phyloP scores from a whole-genome alignment of 2,329 filamentous ascomycete species.

The Exophiala xenobiotica region DNA sequence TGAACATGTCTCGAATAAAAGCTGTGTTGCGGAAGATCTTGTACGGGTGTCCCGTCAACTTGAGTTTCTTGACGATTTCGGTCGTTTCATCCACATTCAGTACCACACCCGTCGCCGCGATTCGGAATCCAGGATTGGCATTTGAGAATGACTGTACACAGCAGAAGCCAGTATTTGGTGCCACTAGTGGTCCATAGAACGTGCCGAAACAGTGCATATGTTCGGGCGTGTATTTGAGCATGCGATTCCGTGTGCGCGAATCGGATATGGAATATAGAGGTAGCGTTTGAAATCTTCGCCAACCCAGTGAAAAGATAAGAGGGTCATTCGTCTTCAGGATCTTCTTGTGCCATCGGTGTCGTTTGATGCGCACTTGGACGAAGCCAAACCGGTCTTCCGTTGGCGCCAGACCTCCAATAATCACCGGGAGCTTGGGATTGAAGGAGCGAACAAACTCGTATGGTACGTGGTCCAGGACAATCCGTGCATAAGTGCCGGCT shows the following conservation, averaged over 20 bases:
- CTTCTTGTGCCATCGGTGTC: slow-evolving; percentile 98
- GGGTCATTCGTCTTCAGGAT: slow-evolving; percentile 98
- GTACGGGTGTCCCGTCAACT: slow-evolving; percentile 87
- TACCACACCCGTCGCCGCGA: slow-evolving; percentile 91
- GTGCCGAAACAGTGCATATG: slow-evolving; percentile 99
- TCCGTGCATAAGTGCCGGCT: slow-evolving; percentile 88
- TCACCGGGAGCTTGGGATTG: slow-evolving; percentile 75
- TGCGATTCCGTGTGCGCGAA: slow-evolving; percentile 87
- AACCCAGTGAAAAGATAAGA: slow-evolving; percentile 93
- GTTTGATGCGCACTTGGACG: slow-evolving; percentile 93
- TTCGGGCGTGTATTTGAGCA: slow-evolving; percentile 98
- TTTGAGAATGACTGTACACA: slow-evolving; percentile 87
- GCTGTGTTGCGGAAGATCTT: slow-evolving; percentile 99
- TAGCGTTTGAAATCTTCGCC: slow-evolving; percentile 89
- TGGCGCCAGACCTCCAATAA: slow-evolving; percentile 86
- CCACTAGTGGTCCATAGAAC: slow-evolving; percentile 91
- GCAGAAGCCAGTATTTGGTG: slow-evolving; percentile 93
- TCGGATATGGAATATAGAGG: slow-evolving; percentile 95
- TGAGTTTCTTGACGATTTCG: slow-evolving; percentile 99
- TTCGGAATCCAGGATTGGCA: slow-evolving; percentile 83
- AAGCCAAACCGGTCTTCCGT: slow-evolving; percentile 96
- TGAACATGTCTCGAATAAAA: slow-evolving; percentile 99
- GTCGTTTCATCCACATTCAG: slow-evolving; percentile 91
- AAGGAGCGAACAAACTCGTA: slow-evolving; percentile 86
- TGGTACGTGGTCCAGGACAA: slow-evolving; percentile 84